These are phyloP conservation scores for Capsicum baccatum DNA, from an alignment of 257 asterid genomes.

Conservation along the genomic window DNA sequence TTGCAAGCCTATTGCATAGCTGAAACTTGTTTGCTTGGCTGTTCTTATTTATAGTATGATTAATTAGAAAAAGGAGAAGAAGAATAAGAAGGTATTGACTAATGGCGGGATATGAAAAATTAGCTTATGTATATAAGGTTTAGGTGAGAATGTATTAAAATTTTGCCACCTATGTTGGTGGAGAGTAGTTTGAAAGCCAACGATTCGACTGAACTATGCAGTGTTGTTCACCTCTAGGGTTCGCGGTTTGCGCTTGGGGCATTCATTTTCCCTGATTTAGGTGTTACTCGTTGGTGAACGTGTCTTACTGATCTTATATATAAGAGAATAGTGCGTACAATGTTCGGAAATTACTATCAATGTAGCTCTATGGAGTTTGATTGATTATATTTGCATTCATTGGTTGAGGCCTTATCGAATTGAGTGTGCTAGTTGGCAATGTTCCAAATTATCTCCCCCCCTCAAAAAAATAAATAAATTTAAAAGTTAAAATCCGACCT, in stretches of 20 bases:
- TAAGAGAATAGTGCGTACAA: too few species aligned
- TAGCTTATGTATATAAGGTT: not conserved
- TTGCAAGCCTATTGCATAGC: too few species aligned
- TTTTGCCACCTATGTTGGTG: not conserved
- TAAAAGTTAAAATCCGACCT: not conserved
- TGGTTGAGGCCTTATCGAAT: not conserved
- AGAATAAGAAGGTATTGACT: not conserved
- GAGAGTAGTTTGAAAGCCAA: not conserved
- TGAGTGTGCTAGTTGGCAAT: not conserved
- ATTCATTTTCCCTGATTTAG: too few species aligned
- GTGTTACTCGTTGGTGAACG: too few species aligned
- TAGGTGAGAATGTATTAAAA: not conserved
- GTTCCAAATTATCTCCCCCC: not conserved
- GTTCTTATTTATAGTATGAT: too few species aligned
- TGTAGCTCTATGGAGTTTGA: too few species aligned
- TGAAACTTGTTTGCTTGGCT: too few species aligned
- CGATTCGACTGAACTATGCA: constrained; percentile 1
- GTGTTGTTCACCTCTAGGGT: not conserved
- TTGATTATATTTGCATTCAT: too few species aligned
- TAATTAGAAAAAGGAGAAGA: not conserved
- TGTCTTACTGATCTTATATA: too few species aligned
- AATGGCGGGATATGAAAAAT: not conserved
- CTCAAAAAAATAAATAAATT: not conserved
- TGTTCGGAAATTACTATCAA: too few species aligned
- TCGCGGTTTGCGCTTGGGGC: not conserved